phyloP scores from a whole-genome alignment of 1,284 basidiomycete genomes.

The Ganoderma sp. region DNA sequence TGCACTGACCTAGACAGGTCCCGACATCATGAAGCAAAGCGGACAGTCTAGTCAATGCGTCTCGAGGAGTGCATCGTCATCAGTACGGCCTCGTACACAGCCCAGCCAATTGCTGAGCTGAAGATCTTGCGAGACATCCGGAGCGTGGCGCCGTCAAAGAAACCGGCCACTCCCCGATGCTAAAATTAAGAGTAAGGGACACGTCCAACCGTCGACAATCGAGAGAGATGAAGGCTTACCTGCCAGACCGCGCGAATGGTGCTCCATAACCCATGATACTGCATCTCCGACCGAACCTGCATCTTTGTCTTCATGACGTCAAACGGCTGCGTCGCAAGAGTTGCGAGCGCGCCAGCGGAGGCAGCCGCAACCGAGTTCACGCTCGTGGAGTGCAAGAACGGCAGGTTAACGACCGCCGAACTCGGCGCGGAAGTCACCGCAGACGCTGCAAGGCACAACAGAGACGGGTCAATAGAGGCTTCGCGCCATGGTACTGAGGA shows the following conservation, averaged over 20 bases:
- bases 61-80: conserved; percentile 56
- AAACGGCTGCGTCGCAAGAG: conserved; percentile 86
- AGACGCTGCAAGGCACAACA: conserved; percentile 14
- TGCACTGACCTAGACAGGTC: background rate
- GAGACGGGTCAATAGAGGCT: background rate
- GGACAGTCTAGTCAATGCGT: background rate
- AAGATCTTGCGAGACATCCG: conserved; percentile 87
- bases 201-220: background rate
- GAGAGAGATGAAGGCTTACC: conserved; percentile 49
- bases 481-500: background rate
- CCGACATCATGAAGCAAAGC: background rate
- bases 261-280: conserved; percentile 71
- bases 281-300: conserved; percentile 79
- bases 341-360: conserved; percentile 80
- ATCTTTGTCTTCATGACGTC: conserved; percentile 94
- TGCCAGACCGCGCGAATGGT: conserved; percentile 72
- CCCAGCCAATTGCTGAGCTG: conserved; percentile 93
- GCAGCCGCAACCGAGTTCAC: conserved; percentile 72
- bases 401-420: conserved; percentile 43
- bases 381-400: conserved; percentile 46
- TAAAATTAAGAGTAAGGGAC: conserved; percentile 38
- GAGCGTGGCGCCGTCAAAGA: conserved; percentile 86
- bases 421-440: conserved; percentile 26
- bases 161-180: conserved; percentile 80
- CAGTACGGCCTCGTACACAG: conserved; percentile 85